Percentiles rank a stretch among this genome's conserved stretches.
Conservation (phyloP, 768 basidiomycete species). For the Pisolithus orientalis region DNA sequence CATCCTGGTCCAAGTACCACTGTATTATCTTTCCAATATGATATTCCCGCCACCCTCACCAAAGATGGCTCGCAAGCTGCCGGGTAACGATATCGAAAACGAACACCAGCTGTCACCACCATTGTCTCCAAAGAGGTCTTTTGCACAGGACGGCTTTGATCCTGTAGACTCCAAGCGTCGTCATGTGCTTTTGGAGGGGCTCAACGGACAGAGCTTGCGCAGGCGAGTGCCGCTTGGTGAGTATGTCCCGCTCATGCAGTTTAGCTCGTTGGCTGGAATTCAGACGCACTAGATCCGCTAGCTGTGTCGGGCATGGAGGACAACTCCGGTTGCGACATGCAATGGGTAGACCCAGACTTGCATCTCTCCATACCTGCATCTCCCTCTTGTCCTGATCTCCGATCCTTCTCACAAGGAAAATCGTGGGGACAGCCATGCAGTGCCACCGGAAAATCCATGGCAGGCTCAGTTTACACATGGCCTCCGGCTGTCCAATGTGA, state of each 20-base stretch:
- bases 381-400: constrained; percentile 1
- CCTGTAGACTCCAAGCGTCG: constrained; percentile 13
- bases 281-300: constrained; percentile 19
- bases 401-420: constrained; percentile 11
- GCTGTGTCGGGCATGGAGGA: constrained; percentile 19
- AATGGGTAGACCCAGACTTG: constrained; percentile 2
- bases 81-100: constrained; percentile 3
- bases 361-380: constrained; percentile 8
- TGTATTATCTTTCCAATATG: constrained; percentile 13
- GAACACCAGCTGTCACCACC: constrained; percentile 9
- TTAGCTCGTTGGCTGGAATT: constrained; percentile 1
- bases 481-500: constrained; percentile 5
- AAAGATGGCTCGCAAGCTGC: constrained; percentile 1
- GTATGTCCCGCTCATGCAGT: constrained; percentile 5
- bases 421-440: constrained; percentile 6
- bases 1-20: not conserved
- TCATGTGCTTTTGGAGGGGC: constrained; percentile 8
- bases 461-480: constrained; percentile 16
- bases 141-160: constrained; percentile 15
- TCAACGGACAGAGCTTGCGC: not conserved
- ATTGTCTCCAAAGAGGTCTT: constrained; percentile 15
- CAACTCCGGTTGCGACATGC: constrained; percentile 2
- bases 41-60: constrained; percentile 12
- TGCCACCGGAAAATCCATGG: not conserved
- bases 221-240: constrained; percentile 22